Base-by-base conservation (phyloP, 2,329 filamentous ascomycete species). In the Exophiala lecanii-corni region DNA sequence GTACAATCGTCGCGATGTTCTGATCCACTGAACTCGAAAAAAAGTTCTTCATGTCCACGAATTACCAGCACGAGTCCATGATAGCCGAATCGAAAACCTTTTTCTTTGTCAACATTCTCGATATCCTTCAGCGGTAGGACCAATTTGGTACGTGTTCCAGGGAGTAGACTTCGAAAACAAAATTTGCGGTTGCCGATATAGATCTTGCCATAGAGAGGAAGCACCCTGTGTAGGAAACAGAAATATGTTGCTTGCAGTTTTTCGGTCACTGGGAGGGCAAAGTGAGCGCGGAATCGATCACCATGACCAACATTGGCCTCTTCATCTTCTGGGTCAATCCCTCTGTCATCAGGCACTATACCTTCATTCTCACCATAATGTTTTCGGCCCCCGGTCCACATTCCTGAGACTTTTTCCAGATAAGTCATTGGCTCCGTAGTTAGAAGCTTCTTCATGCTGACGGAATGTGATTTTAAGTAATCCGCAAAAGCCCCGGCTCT, bases 361-460 rank as follows among this genome's bases (percentile, higher is more conserved):
- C 75, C 69, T 59, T 86, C 80, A 16, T 76, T 78, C 15, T 88
- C 84, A 37, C 84, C 81, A 57, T 97, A 98, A 64, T 97, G 91
- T 57, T 84, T 89, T 56, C 84, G 82, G 9, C 87, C 87, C 23
- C 92, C 92, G 54, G 89, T 86, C 81, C 92, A 92, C 86, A 97
- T 97, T 26, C 89, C 91, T 0, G 91, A 94, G 0, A 97, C 89
- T 63, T 96, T 97, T 59, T 94, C 89, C 21, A 95, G 84, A 60
- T 97, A 97, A 2, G 88, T 89, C 82, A 95, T 94, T 0, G 91
- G 94, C 62, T 96, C 89, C 0, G 84, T 87, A 5, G 91, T 86
- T 34, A 97, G 68, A 6, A 94, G 68, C 19, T 74, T 86, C 47
- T 86, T 87, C 81, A 97, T 86, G 23, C 81, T 80, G 54, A 86